Conservation (phyloP, 352 stramenopile genomes). For the Globisporangium viniferum region DNA sequence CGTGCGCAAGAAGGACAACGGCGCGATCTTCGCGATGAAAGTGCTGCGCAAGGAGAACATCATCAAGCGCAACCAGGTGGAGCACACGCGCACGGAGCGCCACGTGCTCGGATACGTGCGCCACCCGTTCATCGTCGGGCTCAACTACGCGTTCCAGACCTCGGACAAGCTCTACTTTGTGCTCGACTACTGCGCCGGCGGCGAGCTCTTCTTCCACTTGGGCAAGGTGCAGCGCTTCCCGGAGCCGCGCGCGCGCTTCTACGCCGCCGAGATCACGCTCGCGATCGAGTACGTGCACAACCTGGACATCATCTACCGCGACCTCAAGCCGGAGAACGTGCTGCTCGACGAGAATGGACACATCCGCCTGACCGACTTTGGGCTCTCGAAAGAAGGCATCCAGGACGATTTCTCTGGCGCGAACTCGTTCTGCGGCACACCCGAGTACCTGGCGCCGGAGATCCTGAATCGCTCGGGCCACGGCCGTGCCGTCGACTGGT, state of each 20-base stretch:
- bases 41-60: conserved; percentile 99
- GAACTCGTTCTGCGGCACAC: conserved; percentile 97
- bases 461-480: conserved; percentile 97
- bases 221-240: conserved; percentile 92
- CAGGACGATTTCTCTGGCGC: conserved; percentile 92
- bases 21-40: conserved; percentile 98
- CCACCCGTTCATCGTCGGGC: conserved; percentile 97
- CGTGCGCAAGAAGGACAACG: conserved; percentile 86
- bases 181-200: conserved; percentile 97
- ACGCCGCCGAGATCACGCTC: conserved; percentile 96
- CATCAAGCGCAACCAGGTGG: conserved; percentile 91
- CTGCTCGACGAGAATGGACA: conserved; percentile 55
- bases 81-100: conserved; percentile 81
- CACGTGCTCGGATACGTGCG: conserved; percentile 94
- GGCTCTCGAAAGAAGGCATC: conserved; percentile 87
- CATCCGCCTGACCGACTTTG: conserved; percentile 98
- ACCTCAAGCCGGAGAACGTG: conserved; percentile 81
- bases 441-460: conserved; percentile 99
- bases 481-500: conserved; percentile 98
- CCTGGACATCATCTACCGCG: conserved; percentile 92
- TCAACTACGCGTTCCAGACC: conserved; percentile 96
- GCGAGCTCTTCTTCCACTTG: conserved; percentile 94
- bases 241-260: conserved; percentile 94
- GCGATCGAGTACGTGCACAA: conserved; percentile 95
- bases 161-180: conserved; percentile 98